Evolutionary conservation across 1,139 yeast genomes (phyloP), one percentile per base, ranked within the genome.

Genomic region (Debaryomycetaceae sp.): DNA sequence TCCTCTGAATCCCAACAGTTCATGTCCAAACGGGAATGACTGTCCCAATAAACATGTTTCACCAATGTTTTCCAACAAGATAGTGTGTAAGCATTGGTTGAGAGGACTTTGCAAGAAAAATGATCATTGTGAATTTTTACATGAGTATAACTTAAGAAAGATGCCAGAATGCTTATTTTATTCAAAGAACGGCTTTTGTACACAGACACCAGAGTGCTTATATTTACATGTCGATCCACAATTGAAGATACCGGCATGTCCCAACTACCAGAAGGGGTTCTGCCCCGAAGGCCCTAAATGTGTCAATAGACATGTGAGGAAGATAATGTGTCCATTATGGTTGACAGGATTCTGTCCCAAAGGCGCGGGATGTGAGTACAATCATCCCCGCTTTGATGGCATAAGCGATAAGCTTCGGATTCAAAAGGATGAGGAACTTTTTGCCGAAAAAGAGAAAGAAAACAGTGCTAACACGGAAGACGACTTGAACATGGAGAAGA

Each of bases 101-200:
- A 79, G 98, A 55, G 99, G 99, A 0, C 77, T 95, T 35, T 95
- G 99, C 67, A 95, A 95, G 68, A 93, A 91, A 70, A 96, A 95
- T 44, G 97, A 91, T 56, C 91, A 87, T 51, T 95, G 99, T 67
- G 99, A 95, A 68, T 95, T 89, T 58, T 68, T 95, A 42, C 99
- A 95, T 65, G 99, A 95, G 59, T 93, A 91, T 62, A 93, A 93
- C 60, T 70, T 93, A 55, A 78, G 96, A 49, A 90, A 88, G 63
- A 91, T 95, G 96, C 99, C 99, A 2, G 99, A 95, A 64, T 95
- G 99, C 66, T 78, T 90, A 35, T 88, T 88, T 62, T 91, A 79
- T 64, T 78, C 89, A 46, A 83, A 87, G 63, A 90, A 89, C 60
- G 99, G 99, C 6, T 86, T 80, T 59, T 95, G 99, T 65, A 87